phyloP scores from a whole-genome alignment of 768 basidiomycete genomes.

The Podaxis pistillaris region DNA sequence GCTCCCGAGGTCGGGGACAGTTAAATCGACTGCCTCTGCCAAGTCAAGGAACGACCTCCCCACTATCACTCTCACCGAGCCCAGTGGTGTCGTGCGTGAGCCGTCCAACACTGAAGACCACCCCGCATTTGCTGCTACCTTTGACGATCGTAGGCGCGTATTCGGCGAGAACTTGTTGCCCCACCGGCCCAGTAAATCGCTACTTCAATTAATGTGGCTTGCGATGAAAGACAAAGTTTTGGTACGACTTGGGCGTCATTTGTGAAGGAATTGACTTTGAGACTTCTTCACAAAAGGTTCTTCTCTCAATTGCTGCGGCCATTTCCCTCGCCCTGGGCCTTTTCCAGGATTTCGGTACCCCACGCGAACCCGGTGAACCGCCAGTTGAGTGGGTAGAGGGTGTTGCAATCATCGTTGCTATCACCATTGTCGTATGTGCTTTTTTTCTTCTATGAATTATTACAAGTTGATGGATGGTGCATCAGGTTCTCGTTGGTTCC shows the following conservation, averaged over 20 bases:
- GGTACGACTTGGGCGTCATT: constrained; percentile 40
- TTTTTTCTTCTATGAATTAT: neutral
- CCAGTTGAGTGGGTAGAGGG: constrained; percentile 98
- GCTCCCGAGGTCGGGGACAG: constrained; percentile 3
- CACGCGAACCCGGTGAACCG: constrained; percentile 55
- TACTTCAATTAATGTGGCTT: constrained; percentile 79
- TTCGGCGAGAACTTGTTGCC: constrained; percentile 81
- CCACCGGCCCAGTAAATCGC: constrained; percentile 59
- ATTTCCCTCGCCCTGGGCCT: constrained; percentile 92
- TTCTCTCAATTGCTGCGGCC: constrained; percentile 89
- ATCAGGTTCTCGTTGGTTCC: constrained; percentile 83
- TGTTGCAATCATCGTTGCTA: constrained; percentile 76
- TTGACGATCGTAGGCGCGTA: constrained; percentile 62
- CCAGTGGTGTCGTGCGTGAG: constrained; percentile 28
- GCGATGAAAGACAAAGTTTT: constrained; percentile 90
- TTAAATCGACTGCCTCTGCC: constrained; percentile 15
- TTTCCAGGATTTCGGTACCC: constrained; percentile 88
- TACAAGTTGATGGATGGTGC: neutral
- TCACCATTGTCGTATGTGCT: constrained; percentile 69
- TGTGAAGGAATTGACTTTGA: neutral
- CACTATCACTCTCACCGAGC: constrained; percentile 39
- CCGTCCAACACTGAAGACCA: constrained; percentile 21
- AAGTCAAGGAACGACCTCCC: constrained; percentile 25
- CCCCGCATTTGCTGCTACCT: constrained; percentile 34
- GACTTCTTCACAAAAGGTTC: constrained; percentile 47